phyloP scores from a whole-genome alignment of 2,329 filamentous ascomycete genomes.

The Cercospora beticola region DNA sequence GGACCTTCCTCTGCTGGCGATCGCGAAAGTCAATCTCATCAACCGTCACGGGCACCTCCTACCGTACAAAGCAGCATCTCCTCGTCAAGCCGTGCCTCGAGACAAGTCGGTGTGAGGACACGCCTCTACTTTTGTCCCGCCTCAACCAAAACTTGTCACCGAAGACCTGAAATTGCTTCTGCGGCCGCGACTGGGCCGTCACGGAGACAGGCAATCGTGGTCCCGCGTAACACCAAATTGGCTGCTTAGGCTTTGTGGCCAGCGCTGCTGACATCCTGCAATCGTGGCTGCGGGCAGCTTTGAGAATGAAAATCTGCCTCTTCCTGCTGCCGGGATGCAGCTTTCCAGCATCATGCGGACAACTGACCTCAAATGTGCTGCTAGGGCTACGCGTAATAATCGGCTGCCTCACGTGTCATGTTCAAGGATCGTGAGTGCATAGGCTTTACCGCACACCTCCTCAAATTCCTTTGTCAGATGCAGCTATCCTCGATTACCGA shows the following conservation, averaged over 20 bases:
- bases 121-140: conserved; percentile 1
- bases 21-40: conserved; percentile 19
- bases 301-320: not conserved
- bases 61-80: not conserved
- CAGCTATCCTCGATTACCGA: not conserved
- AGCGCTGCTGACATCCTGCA: not conserved
- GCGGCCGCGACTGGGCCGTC: not conserved
- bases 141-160: not conserved
- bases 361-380: not conserved
- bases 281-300: not conserved
- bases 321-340: not conserved
- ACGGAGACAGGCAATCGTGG: not conserved
- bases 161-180: not conserved
- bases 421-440: not conserved
- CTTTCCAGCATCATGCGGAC: not conserved
- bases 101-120: not conserved
- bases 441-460: not conserved
- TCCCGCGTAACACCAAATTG: not conserved
- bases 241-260: not conserved
- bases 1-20: conserved; percentile 10
- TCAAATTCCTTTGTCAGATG: not conserved
- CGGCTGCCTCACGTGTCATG: not conserved
- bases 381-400: not conserved
- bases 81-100: not conserved
- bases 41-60: conserved; percentile 1